Evolutionary conservation across 805 yeast genomes (phyloP), one percentile per base, ranked within the genome.

Genomic region (Myxozyma monticola): DNA sequence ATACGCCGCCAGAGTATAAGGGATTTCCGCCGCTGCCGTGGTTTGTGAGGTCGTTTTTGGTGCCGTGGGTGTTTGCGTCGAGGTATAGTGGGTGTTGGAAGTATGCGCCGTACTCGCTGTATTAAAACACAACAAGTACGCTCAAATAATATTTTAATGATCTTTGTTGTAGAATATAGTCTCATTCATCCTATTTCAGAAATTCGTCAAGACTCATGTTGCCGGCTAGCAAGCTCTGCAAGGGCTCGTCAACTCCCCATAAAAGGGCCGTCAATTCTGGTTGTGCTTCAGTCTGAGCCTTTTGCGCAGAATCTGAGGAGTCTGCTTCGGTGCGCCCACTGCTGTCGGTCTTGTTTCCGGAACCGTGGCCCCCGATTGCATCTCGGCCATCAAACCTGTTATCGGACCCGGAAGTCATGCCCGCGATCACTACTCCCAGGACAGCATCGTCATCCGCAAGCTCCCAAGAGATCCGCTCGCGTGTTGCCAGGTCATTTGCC

Each of bases 141-240:
- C n/a, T n/a, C n/a, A n/a, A n/a, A n/a, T n/a, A n/a, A n/a, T n/a
- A n/a, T n/a, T n/a, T n/a, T n/a, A n/a, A n/a, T n/a, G n/a, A n/a
- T n/a, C n/a, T n/a, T n/a, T n/a, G n/a, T n/a, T n/a, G n/a, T n/a
- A n/a, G n/a, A n/a, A n/a, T n/a, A n/a, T n/a, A n/a, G n/a, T n/a
- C n/a, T n/a, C n/a, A n/a, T n/a, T n/a, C n/a, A n/a, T n/a, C n/a
- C n/a, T n/a, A n/a, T n/a, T n/a, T 36, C 33, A 60, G 47, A 45
- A 60, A 54, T 36, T 61, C 62, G 33, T 61, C 63, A 17, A 61
- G 49, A 29, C 58, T 50, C 58, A 60, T 56, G 42, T 49, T 55
- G 5, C 62, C 51, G 28, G 54, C 48, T 14, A 61, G 43, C 25
- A 61, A 39, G 29, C 46, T 47, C 30, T 42, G 31, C 26, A 46